phyloP scores from a whole-genome alignment of 805 yeast species.

The Candida broadrunensis region DNA sequence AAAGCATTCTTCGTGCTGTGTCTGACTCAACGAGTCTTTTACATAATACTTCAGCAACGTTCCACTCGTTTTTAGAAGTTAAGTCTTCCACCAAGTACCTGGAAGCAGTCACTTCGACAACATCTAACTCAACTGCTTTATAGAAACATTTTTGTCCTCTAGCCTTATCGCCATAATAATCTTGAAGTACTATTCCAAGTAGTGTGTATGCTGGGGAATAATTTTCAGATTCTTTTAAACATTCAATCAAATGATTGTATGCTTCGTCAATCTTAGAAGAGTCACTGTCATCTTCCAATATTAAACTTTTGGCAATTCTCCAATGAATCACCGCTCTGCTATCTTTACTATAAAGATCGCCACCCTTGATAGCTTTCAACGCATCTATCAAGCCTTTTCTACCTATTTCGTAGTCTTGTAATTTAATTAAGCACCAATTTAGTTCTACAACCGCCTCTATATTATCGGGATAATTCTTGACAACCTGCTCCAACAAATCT shows the following conservation, averaged over 20 bases:
- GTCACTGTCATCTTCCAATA: slow-evolving; percentile 26
- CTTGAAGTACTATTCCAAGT: slow-evolving; percentile 70
- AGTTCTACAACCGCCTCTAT: slow-evolving; percentile 61
- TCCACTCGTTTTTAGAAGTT: slow-evolving; percentile 74
- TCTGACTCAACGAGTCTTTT: slow-evolving; percentile 64
- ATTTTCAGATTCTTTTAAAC: slow-evolving; percentile 61
- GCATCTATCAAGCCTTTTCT: slow-evolving; percentile 47
- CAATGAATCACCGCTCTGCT: slow-evolving; percentile 61
- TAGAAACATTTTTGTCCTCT: slow-evolving; percentile 85
- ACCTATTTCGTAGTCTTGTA: slow-evolving; percentile 51
- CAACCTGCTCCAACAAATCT: slow-evolving; percentile 48
- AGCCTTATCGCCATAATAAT: slow-evolving; percentile 51
- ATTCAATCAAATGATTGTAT: slow-evolving; percentile 53
- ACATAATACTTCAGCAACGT: slow-evolving; percentile 72
- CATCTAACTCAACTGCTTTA: slow-evolving; percentile 85
- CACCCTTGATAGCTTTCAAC: slow-evolving; percentile 43
- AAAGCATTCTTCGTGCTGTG: slow-evolving; percentile 48
- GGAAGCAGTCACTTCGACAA: slow-evolving; percentile 74
- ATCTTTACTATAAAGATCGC: slow-evolving; percentile 51
- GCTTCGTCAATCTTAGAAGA: slow-evolving; percentile 41
- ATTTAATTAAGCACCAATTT: slow-evolving; percentile 72
- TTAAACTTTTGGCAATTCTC: slow-evolving; percentile 68
- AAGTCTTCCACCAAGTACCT: slow-evolving; percentile 68
- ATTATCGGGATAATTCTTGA: slow-evolving; percentile 48
- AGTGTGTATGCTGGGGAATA: slow-evolving; percentile 81